These are phyloP conservation scores for Carex myosuroides DNA, from an alignment of 176 grass and related monocot genomes.

Conservation along the genomic window DNA sequence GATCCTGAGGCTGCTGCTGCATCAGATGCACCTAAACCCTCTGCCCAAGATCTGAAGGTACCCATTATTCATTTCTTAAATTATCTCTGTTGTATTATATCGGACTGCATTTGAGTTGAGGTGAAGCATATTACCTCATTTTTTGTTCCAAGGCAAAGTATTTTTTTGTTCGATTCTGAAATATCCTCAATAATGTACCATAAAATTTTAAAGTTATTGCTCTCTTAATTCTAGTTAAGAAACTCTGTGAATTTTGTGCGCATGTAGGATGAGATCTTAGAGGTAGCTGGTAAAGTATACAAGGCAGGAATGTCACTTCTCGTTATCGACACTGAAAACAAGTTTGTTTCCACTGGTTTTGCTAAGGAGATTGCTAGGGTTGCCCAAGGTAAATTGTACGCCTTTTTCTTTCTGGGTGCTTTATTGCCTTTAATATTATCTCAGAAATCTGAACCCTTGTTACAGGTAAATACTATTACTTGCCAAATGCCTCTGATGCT, in stretches of 20 bases:
- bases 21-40: conserved; percentile 69
- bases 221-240: background rate
- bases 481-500: conserved; percentile 92
- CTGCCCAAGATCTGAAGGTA: conserved; percentile 92
- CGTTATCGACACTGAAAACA: conserved; percentile 95
- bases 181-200: no score
- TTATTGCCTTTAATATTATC: background rate
- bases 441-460: background rate
- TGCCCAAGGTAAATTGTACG: conserved; percentile 59
- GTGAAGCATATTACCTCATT: background rate
- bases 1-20: conserved; percentile 72
- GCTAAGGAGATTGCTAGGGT: conserved; percentile 97
- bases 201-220: no score
- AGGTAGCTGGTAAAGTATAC: conserved; percentile 91
- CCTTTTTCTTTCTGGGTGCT: background rate
- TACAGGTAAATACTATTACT: conserved; percentile 97
- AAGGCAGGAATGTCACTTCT: conserved; percentile 96
- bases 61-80: background rate
- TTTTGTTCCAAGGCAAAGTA: no score
- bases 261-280: conserved; percentile 88
- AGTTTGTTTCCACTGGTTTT: conserved; percentile 98
- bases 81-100: background rate
- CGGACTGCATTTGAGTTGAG: background rate
- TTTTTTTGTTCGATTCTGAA: no score
- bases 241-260: background rate